phyloP scores from a whole-genome alignment of 495 filamentous ascomycete species.

The Schizothecium vesticola region DNA sequence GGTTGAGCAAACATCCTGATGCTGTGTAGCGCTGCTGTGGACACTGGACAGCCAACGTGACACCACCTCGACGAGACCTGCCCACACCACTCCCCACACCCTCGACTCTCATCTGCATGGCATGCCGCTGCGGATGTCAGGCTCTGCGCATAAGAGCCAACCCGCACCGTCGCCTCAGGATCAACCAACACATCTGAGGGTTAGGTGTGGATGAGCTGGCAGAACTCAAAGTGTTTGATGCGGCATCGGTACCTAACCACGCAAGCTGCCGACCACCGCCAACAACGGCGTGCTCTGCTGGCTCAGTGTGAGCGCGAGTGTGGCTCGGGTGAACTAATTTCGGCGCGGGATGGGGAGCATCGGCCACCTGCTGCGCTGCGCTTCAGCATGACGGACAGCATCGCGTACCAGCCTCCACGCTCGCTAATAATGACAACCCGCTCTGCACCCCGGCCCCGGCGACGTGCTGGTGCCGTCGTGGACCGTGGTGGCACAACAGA shows the following conservation, averaged over 20 bases:
- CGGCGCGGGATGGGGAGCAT: conserved; percentile 18
- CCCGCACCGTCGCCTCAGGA: too few relatives aligned
- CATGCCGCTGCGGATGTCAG: not conserved
- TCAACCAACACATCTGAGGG: not conserved
- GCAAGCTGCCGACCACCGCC: not conserved
- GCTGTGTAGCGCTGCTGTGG: too few relatives aligned
- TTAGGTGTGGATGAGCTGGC: not conserved
- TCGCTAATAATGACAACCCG: conserved; percentile 7
- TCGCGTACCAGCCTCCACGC: not conserved
- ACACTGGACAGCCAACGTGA: too few relatives aligned
- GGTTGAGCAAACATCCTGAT: not conserved
- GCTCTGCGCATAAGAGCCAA: not conserved
- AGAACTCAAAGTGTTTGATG: not conserved
- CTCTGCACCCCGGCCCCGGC: not conserved
- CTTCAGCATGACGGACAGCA: conserved; percentile 19
- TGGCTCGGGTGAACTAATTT: conserved; percentile 14
- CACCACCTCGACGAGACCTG: too few relatives aligned
- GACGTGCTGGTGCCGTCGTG: not conserved
- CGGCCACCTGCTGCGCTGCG: conserved; percentile 16
- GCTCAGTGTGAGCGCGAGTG: not conserved
- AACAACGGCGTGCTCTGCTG: conserved; percentile 17
- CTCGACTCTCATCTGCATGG: not conserved
- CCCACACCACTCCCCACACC: too few relatives aligned
- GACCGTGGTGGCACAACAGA: not conserved
- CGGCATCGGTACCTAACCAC: not conserved